phyloP scores from a whole-genome alignment of 192 early-diverging fungal species.

The Rhizophlyctis rosea region DNA sequence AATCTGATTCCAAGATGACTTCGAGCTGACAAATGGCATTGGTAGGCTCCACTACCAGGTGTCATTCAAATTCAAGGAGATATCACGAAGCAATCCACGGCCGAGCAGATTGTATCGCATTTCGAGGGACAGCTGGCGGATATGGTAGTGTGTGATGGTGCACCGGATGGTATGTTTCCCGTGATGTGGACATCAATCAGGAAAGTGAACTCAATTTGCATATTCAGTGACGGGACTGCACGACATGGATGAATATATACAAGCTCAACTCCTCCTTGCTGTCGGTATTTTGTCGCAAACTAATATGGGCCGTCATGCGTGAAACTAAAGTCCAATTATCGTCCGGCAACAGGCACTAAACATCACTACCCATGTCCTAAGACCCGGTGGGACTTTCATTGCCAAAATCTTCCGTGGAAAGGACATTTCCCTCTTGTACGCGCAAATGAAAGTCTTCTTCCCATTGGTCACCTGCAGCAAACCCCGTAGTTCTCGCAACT shows the following conservation, averaged over 20 bases:
- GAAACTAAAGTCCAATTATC: not conserved
- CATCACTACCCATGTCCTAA: constrained; percentile 92
- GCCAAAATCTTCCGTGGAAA: constrained; percentile 98
- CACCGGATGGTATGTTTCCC: constrained; percentile 72
- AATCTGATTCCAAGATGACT: constrained; percentile 6
- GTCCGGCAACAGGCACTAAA: constrained; percentile 68
- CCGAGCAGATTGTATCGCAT: constrained; percentile 83
- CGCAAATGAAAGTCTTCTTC: constrained; percentile 92
- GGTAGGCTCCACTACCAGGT: constrained; percentile 79
- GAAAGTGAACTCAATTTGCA: constrained; percentile 12
- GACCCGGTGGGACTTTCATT: constrained; percentile 88
- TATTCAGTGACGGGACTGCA: constrained; percentile 84
- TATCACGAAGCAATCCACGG: constrained; percentile 92
- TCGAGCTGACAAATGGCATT: not conserved
- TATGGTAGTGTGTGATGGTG: constrained; percentile 94
- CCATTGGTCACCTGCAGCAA: constrained; percentile 85
- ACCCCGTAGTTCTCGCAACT: constrained; percentile 90
- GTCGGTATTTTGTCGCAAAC: constrained; percentile 21
- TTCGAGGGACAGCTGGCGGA: constrained; percentile 89
- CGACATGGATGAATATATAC: constrained; percentile 99
- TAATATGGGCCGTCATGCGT: no score
- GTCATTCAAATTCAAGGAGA: constrained; percentile 97
- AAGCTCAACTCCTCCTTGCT: constrained; percentile 92
- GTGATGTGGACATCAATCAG: not conserved
- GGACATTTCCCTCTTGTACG: constrained; percentile 87